Evolutionary conservation across 2,329 filamentous ascomycete genomes (phyloP).

Genomic region (Lasiodiplodia sp.): DNA sequence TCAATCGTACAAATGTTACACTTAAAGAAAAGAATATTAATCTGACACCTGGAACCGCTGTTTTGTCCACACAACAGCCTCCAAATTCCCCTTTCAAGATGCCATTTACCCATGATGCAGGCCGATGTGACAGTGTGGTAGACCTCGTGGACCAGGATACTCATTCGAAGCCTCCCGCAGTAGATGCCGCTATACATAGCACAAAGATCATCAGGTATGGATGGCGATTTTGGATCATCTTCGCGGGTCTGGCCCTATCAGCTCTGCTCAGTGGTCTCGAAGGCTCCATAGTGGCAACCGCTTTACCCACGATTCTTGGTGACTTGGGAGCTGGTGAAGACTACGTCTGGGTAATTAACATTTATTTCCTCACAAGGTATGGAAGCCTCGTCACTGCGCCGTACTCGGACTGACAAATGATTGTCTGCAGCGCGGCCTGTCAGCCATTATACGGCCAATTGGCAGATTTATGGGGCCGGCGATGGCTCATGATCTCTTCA

Average conservation of each 20-base stretch:
- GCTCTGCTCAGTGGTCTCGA: constrained; percentile 48
- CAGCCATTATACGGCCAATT: constrained; percentile 61
- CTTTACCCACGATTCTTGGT: constrained; percentile 48
- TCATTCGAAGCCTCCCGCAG: background rate
- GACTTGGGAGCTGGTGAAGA: constrained; percentile 42
- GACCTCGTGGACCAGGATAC: background rate
- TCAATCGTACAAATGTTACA: background rate
- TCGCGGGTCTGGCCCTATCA: background rate
- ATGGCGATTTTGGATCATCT: constrained; percentile 18
- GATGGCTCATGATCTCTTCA: constrained; percentile 45
- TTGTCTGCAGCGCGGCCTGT: constrained; percentile 44
- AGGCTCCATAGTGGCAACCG: constrained; percentile 50
- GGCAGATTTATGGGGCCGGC: constrained; percentile 61
- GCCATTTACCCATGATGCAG: background rate
- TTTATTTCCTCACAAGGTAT: constrained; percentile 41
- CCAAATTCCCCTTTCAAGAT: background rate
- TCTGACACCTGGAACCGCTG: background rate
- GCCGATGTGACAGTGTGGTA: background rate
- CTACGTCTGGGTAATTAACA: constrained; percentile 48
- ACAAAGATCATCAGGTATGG: background rate
- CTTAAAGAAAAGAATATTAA: background rate
- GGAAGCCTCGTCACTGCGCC: too few species aligned
- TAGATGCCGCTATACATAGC: background rate
- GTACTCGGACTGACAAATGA: background rate
- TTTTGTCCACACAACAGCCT: background rate